A percentile compares a stretch with the other conserved stretches of the same genome.
Evolutionary conservation across 768 basidiomycete genomes (phyloP).

Genomic region (Mycena chlorophos): DNA sequence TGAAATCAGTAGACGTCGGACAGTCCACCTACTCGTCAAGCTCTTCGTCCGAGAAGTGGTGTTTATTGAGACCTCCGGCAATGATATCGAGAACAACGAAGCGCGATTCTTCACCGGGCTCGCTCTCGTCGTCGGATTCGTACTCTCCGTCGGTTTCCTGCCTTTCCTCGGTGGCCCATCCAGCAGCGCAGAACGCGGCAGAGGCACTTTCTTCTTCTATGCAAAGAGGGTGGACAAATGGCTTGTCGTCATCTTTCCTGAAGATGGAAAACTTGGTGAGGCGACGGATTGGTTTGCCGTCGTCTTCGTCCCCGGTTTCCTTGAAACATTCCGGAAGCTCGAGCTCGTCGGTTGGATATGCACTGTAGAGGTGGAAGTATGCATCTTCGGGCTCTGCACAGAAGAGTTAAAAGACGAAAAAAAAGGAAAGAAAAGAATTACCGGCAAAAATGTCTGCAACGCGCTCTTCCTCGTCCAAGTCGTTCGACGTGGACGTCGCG

Average conservation of each 20-base stretch:
- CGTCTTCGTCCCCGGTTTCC: constrained; percentile 30
- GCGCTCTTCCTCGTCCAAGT: too few relatives aligned
- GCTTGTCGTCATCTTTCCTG: constrained; percentile 23
- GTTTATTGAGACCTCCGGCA: too few relatives aligned
- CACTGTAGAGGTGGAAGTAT: not conserved
- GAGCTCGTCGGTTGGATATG: constrained; percentile 36
- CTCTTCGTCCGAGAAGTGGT: too few relatives aligned
- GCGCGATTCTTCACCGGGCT: too few relatives aligned
- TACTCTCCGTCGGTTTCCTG: constrained; percentile 36
- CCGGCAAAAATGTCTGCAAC: too few relatives aligned
- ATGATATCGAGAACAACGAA: too few relatives aligned
- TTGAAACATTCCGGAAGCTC: constrained; percentile 25
- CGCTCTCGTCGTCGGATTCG: constrained; percentile 29
- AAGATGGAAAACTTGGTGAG: constrained; percentile 59
- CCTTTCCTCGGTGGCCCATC: constrained; percentile 9
- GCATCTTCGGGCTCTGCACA: too few relatives aligned
- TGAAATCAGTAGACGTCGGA: too few relatives aligned
- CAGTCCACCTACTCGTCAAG: too few relatives aligned
- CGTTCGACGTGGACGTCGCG: not conserved
- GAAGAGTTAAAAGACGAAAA: too few relatives aligned
- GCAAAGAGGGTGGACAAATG: not conserved
- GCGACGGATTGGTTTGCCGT: constrained; percentile 54
- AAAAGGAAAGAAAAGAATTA: too few relatives aligned
- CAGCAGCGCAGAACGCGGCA: not conserved
- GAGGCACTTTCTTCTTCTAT: not conserved